Evolutionary conservation across 2,329 filamentous ascomycete genomes (phyloP), one percentile per base, ranked within the genome.

Genomic region (Ascochyta rabiei): DNA sequence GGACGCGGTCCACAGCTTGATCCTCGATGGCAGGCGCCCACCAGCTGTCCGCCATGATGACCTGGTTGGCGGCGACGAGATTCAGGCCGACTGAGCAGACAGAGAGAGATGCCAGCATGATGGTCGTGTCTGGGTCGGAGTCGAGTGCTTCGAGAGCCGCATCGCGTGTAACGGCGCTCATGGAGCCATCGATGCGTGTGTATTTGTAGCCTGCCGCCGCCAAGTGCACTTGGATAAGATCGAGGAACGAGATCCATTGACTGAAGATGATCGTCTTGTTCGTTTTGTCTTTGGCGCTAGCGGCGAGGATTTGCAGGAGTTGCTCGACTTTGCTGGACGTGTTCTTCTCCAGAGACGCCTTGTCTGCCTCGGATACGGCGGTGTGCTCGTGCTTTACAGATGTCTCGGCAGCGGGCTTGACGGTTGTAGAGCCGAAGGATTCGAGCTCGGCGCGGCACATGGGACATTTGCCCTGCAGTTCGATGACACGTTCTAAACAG

Each of bases 11-110:
- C 2, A 96, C 83, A 3, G 93, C 93, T 71, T 96, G 92, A 63
- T 96, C 91, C 74, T 96, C 92, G 50, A 96, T 95, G 0, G 91
- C 91, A 0, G 92, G 92, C 1, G 92, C 91, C 75, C 92, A 96
- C 92, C 91, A 96, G 55, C 85, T 89, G 73, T 96, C 92, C 0
- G 86, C 85, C 18, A 96, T 80, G 40, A 96, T 86, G 54, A 96
- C 90, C 6, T 92, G 92, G 65, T 95, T 91, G 0, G 92, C 92
- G 0, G 90, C 87, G 0, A 93, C 90, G 12, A 96, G 83, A 65
- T 96, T 96, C 40, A 96, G 81, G 0, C 92, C 92, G 1, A 96
- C 91, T 47, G 88, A 89, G 74, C 90, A 93, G 6, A 95, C 92
- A 7, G 86, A 84, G 37, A 96, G 78, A 68, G 89, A 92, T 2